These are phyloP conservation scores for Oidiodendron maius DNA, from an alignment of 495 filamentous ascomycete genomes.

Conservation along the genomic window DNA sequence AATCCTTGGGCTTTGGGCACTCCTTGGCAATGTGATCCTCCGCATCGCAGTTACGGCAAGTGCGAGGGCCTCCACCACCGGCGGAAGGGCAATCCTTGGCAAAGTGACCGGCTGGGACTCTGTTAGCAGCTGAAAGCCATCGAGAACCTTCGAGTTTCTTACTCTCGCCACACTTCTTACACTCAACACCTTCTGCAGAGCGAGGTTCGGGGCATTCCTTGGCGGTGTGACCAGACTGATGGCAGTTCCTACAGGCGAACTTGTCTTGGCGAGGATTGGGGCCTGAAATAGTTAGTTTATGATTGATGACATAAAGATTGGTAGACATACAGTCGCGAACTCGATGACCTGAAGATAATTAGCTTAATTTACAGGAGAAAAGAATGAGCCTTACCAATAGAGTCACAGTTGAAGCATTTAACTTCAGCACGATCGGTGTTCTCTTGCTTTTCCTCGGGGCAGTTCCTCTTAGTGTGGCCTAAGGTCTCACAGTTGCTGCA, in stretches of 20 bases:
- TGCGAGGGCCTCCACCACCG: conserved; percentile 17
- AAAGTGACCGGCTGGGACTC: conserved; percentile 67
- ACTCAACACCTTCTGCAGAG: conserved; percentile 69
- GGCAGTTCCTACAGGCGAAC: conserved; percentile 79
- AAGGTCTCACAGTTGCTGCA: conserved; percentile 43
- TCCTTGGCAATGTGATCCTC: conserved; percentile 38
- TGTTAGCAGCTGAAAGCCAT: not conserved
- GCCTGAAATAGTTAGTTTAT: conserved; percentile 33
- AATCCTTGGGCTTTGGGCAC: conserved; percentile 73
- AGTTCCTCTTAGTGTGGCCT: conserved; percentile 64
- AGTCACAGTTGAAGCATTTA: conserved; percentile 71
- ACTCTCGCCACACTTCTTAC: conserved; percentile 71
- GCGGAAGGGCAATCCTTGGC: conserved; percentile 69
- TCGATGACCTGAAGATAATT: too few relatives aligned
- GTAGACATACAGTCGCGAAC: conserved; percentile 56
- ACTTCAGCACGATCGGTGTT: conserved; percentile 43
- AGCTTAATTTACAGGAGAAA: too few relatives aligned
- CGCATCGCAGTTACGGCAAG: conserved; percentile 21
- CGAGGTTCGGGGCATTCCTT: conserved; percentile 65
- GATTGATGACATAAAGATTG: not conserved
- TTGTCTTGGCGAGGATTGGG: conserved; percentile 46
- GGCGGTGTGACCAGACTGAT: conserved; percentile 56
- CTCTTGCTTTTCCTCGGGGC: conserved; percentile 49
- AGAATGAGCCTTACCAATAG: too few relatives aligned
- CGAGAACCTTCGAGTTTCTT: conserved; percentile 5